Conservation (phyloP, 768 basidiomycete species). For the Termitomyces sp. region DNA sequence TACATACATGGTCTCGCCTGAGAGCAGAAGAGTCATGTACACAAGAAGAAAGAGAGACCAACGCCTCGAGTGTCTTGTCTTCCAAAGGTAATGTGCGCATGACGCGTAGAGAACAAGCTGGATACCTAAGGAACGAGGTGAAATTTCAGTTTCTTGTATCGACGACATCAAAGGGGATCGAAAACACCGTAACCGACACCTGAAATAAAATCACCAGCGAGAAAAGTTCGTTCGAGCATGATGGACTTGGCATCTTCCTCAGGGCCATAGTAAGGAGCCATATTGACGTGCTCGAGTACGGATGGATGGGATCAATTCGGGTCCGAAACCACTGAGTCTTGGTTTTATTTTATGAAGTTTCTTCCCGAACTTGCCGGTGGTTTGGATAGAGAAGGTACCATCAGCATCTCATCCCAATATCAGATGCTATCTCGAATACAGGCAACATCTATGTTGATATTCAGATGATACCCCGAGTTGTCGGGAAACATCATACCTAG, state of each 20-base stretch:
- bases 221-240: slow-evolving; percentile 28
- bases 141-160: too few species aligned
- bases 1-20: slow-evolving; percentile 29
- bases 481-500: too few species aligned
- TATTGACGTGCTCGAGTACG: not conserved
- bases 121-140: slow-evolving; percentile 16
- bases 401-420: too few species aligned
- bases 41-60: slow-evolving; percentile 23
- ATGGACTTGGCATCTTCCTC: slow-evolving; percentile 24
- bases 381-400: too few species aligned
- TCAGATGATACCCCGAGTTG: too few species aligned
- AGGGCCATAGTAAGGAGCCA: slow-evolving; percentile 25
- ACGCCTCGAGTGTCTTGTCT: slow-evolving; percentile 15
- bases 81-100: slow-evolving; percentile 30
- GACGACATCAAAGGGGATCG: not conserved
- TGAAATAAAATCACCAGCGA: slow-evolving; percentile 31
- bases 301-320: too few species aligned
- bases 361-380: too few species aligned
- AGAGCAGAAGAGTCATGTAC: slow-evolving; percentile 28
- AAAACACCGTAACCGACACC: slow-evolving; percentile 30
- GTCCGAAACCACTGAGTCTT: too few species aligned
- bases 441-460: too few species aligned
- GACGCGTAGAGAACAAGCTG: slow-evolving; percentile 26
- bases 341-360: too few species aligned
- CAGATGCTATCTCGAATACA: too few species aligned